Evolutionary conservation across 139 green algal genomes (phyloP), one percentile per base, ranked within the genome.

Genomic region (Axilococcus clingmanii): DNA sequence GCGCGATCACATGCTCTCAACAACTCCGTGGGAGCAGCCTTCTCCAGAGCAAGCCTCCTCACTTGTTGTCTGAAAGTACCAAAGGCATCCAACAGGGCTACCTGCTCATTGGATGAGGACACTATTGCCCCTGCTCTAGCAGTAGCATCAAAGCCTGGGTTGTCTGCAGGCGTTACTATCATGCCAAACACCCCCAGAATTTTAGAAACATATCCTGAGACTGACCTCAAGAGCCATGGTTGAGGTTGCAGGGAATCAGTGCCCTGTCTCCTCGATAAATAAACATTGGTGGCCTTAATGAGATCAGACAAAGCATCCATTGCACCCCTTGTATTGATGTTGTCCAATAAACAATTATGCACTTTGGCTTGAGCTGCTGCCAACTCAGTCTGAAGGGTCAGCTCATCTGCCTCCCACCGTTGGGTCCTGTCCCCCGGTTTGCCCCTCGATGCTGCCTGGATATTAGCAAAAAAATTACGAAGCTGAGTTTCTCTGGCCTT

Each of bases 401-500:
- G 35, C 50, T 96, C 87, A 34, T 80, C 64, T 2, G 54, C 59
- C 59, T 82, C 58, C 38, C 57, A 65, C 25, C 51, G 25, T 17
- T 60, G 14, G 28, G 37, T 7, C 33, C 3, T 19, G 40, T 49
- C 33, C 4, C 23, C 59, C 24, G 40, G 30, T 20, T 58, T 52
- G 22, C 63, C 49, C 20, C 88, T 78, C 48, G 92, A 47, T 11
- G 68, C 77, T 0, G 81, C 85, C 20, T 95, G 64, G 3, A 96
- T 76, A 48, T 92, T 95, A 37, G 81, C 68, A 63, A 96, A 97
- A 63, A 97, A 97, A 69, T 94, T 95, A 44, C 71, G 78, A 7
- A 95, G 43, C 54, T 73, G 50, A 6, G 71, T 52, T 71, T 96
- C 87, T 37, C 72, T 75, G 20, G 78, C 49, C 27, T 67, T 60